Percentiles rank a stretch among this genome's conserved stretches.
Evolutionary conservation across 495 filamentous ascomycete genomes (phyloP).

Genomic region (Aspergillus mulundensis): DNA sequence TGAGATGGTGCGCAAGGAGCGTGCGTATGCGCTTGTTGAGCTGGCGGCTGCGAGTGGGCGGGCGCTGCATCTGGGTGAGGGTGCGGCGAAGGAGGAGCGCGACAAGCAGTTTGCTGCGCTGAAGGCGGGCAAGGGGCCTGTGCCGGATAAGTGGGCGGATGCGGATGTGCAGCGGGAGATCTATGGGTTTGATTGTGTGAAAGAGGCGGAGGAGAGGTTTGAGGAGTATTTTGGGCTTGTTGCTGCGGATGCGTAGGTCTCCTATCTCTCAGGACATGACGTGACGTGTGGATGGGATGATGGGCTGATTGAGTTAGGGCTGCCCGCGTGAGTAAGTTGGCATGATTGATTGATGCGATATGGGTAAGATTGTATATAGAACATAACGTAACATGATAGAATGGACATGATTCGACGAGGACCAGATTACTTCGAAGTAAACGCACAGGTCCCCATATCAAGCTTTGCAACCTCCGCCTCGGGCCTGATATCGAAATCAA

Average conservation of each 20-base stretch:
- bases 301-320: slow-evolving; percentile 4
- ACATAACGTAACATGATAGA: background rate
- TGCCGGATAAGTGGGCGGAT: slow-evolving; percentile 80
- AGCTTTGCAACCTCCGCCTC: slow-evolving; percentile 54
- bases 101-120: slow-evolving; percentile 65
- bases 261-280: background rate
- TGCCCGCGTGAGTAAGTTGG: slow-evolving; percentile 5
- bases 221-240: slow-evolving; percentile 49
- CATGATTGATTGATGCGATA: slow-evolving; percentile 3
- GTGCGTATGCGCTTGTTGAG: slow-evolving; percentile 66
- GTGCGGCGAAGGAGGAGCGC: slow-evolving; percentile 69
- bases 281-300: background rate
- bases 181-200: slow-evolving; percentile 65
- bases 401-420: background rate
- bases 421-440: slow-evolving; percentile 42
- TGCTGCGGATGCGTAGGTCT: background rate
- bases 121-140: slow-evolving; percentile 53
- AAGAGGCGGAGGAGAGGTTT: slow-evolving; percentile 58
- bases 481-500: slow-evolving; percentile 88
- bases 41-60: slow-evolving; percentile 64
- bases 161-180: slow-evolving; percentile 74
- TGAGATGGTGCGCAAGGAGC: slow-evolving; percentile 66
- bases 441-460: slow-evolving; percentile 78
- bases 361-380: slow-evolving; percentile 4
- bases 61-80: slow-evolving; percentile 68